Conservation (phyloP, 2,329 filamentous ascomycete genomes). For the Daldinia sp. region DNA sequence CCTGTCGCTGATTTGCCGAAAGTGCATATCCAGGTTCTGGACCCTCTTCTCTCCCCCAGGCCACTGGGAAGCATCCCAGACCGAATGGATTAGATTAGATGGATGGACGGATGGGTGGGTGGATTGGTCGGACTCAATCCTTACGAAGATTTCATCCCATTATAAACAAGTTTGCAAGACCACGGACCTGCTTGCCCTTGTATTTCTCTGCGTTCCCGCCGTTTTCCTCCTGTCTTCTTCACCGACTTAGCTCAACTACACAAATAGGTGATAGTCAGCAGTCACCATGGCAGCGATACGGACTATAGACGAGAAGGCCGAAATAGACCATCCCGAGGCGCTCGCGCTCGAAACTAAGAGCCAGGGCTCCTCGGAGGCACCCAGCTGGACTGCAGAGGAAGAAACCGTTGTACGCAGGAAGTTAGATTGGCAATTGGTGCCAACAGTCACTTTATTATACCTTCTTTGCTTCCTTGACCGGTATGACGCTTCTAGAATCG, state of each 20-base stretch:
- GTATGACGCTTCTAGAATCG: constrained; percentile 26
- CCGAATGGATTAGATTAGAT: constrained; percentile 3
- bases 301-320: constrained; percentile 38
- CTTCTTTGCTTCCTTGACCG: constrained; percentile 59
- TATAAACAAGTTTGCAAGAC: constrained; percentile 23
- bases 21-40: constrained; percentile 27
- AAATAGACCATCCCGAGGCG: constrained; percentile 38
- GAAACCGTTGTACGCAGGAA: constrained; percentile 59
- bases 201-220: constrained; percentile 16
- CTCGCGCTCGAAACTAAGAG: constrained; percentile 43
- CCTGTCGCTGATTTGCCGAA: constrained; percentile 38
- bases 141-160: constrained; percentile 1
- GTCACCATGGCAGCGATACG: constrained; percentile 39
- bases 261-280: background rate
- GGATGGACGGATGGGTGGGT: background rate
- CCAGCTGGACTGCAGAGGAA: constrained; percentile 60
- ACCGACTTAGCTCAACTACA: constrained; percentile 16
- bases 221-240: constrained; percentile 7
- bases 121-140: constrained; percentile 7
- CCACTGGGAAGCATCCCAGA: constrained; percentile 16
- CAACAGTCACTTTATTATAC: constrained; percentile 61
- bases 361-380: constrained; percentile 38
- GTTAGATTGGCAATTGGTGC: constrained; percentile 61
- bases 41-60: constrained; percentile 27
- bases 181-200: background rate